Conservation (phyloP, 495 filamentous ascomycete genomes). For the Annulohypoxylon stygium region DNA sequence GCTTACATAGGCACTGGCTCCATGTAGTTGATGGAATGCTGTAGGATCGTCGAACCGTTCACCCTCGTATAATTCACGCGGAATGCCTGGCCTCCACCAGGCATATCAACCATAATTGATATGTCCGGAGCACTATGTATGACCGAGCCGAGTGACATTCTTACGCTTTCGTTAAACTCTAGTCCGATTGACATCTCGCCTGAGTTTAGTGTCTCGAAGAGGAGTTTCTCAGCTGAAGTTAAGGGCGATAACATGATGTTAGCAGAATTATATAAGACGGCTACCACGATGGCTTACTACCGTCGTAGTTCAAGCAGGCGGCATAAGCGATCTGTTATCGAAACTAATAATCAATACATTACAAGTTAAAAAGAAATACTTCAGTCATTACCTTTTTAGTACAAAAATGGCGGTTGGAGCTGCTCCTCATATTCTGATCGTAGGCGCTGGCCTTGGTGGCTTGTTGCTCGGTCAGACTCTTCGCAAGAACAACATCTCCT, state of each 20-base stretch:
- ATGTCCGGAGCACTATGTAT: conserved; percentile 28
- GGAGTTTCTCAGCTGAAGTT: neutral
- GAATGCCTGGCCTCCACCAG: conserved; percentile 7
- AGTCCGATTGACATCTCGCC: conserved; percentile 11
- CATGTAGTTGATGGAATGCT: neutral
- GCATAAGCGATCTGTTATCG: neutral
- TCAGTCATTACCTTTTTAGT: neutral
- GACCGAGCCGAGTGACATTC: conserved; percentile 27
- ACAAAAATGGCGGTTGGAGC: conserved; percentile 29
- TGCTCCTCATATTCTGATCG: conserved; percentile 55
- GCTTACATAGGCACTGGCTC: neutral
- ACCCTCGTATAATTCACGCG: neutral
- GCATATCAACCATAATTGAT: conserved; percentile 1
- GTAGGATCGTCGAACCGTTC: conserved; percentile 1
- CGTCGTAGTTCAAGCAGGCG: neutral
- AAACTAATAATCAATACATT: neutral
- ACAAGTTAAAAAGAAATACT: neutral
- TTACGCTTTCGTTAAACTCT: conserved; percentile 4
- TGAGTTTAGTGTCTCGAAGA: neutral
- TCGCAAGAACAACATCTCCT: conserved; percentile 62
- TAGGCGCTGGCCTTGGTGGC: conserved; percentile 68
- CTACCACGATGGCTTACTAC: neutral
- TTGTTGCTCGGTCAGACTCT: conserved; percentile 68
- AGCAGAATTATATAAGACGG: conserved; percentile 22
- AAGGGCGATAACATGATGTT: neutral